phyloP scores from a whole-genome alignment of 352 stramenopile genomes.

The Globisporangium barbulae region DNA sequence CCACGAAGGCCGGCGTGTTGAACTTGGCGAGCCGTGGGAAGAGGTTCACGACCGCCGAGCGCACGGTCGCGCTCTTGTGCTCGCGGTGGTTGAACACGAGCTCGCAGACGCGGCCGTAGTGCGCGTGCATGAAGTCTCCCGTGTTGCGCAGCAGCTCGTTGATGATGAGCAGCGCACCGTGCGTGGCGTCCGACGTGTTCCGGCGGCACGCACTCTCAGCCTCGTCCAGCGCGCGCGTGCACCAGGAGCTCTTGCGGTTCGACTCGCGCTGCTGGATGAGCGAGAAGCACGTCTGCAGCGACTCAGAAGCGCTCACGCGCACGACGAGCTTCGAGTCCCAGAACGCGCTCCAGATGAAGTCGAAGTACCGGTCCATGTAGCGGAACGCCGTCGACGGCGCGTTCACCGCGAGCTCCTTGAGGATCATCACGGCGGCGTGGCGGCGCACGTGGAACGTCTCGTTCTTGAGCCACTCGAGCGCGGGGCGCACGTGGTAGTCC shows the following conservation, averaged over 20 bases:
- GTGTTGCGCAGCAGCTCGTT: constrained; percentile 87
- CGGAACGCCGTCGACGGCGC: constrained; percentile 81
- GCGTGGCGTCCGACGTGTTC: constrained; percentile 75
- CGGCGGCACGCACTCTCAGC: constrained; percentile 66
- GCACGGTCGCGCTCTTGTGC: constrained; percentile 76
- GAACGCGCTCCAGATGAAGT: constrained; percentile 89
- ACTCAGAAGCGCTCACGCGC: constrained; percentile 77
- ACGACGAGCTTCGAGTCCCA: constrained; percentile 80
- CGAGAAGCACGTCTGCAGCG: constrained; percentile 81
- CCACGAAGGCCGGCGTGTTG: constrained; percentile 83
- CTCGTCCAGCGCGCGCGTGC: constrained; percentile 75
- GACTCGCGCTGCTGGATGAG: constrained; percentile 87
- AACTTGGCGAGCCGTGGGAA: constrained; percentile 87
- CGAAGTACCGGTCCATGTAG: constrained; percentile 90
- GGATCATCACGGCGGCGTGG: constrained; percentile 83
- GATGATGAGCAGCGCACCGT: constrained; percentile 79
- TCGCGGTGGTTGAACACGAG: constrained; percentile 76
- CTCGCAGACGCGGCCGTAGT: constrained; percentile 71
- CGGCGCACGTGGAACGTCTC: constrained; percentile 86
- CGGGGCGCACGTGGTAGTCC: constrained; percentile 85
- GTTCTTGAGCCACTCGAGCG: constrained; percentile 87
- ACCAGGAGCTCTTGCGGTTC: constrained; percentile 83
- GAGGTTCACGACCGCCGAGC: constrained; percentile 80
- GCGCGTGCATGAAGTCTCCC: constrained; percentile 86
- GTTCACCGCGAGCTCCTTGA: constrained; percentile 86